Percentiles rank a stretch among this genome's conserved stretches.
Evolutionary conservation across 495 filamentous ascomycete genomes (phyloP).

Genomic region (Penicillium lividum): DNA sequence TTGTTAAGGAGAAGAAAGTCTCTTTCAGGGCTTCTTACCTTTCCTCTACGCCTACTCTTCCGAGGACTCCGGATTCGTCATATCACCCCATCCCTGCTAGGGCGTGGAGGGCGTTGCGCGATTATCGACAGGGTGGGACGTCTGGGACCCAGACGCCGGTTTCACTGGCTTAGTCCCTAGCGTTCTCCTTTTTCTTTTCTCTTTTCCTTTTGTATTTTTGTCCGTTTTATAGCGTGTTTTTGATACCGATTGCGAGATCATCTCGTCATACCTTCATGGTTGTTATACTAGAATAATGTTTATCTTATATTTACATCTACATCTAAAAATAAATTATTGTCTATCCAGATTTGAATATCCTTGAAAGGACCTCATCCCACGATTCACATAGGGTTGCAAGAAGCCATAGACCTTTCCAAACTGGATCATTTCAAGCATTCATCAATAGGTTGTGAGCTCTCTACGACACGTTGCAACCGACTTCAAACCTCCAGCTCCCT

Average conservation of each 20-base stretch:
- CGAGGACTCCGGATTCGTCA: background rate
- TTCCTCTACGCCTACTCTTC: background rate
- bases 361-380: no score
- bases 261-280: background rate
- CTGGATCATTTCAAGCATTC: no score
- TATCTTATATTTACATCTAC: background rate
- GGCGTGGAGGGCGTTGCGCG: background rate
- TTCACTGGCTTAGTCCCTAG: background rate
- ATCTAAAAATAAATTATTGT: background rate
- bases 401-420: no score
- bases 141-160: background rate
- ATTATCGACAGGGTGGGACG: constrained; percentile 1
- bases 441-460: no score
- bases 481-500: no score
- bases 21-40: background rate
- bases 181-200: background rate
- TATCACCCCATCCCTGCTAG: background rate
- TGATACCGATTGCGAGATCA: background rate
- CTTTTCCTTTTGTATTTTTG: background rate
- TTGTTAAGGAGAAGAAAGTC: background rate
- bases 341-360: no score
- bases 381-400: no score
- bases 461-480: no score
- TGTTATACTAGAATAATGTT: background rate
- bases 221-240: background rate